phyloP scores from a whole-genome alignment of 495 filamentous ascomycete species.

The Penicillium odoratum region DNA sequence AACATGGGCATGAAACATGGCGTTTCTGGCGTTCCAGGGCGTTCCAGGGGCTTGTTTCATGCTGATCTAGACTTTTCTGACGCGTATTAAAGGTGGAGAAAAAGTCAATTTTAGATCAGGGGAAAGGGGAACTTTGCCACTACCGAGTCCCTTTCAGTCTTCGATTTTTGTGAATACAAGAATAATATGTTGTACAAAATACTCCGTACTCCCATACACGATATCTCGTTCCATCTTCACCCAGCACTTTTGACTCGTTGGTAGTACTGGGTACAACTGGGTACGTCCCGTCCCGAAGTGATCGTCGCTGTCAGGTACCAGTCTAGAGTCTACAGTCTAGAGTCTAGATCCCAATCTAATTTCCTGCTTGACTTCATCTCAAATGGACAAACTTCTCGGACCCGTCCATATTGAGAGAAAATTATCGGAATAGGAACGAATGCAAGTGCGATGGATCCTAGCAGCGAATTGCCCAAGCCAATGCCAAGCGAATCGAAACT shows the following conservation, averaged over 20 bases:
- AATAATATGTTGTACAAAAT: too few relatives aligned
- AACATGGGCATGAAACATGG: slow-evolving; percentile 4
- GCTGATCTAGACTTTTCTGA: slow-evolving; percentile 5
- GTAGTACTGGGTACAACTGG: background rate
- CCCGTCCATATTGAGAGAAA: too few relatives aligned
- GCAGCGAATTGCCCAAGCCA: too few relatives aligned
- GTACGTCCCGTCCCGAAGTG: slow-evolving; percentile 2
- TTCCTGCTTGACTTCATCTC: background rate
- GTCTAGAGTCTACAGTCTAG: background rate
- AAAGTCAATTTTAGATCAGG: background rate
- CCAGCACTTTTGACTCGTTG: background rate
- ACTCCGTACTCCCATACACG: background rate
- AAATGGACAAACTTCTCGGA: slow-evolving; percentile 13
- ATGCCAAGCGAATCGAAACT: too few relatives aligned
- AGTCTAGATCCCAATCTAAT: background rate
- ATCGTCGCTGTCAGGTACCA: background rate
- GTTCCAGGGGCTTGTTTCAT: slow-evolving; percentile 5
- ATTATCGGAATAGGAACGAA: too few relatives aligned
- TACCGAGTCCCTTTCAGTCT: too few relatives aligned
- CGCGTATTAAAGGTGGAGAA: background rate
- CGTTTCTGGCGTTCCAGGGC: background rate
- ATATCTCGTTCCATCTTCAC: background rate
- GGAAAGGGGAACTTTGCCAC: background rate
- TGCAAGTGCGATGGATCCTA: too few relatives aligned
- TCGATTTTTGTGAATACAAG: too few relatives aligned